Evolutionary conservation across 192 early-diverging fungal genomes (phyloP).

Genomic region (Coemansia sp.): DNA sequence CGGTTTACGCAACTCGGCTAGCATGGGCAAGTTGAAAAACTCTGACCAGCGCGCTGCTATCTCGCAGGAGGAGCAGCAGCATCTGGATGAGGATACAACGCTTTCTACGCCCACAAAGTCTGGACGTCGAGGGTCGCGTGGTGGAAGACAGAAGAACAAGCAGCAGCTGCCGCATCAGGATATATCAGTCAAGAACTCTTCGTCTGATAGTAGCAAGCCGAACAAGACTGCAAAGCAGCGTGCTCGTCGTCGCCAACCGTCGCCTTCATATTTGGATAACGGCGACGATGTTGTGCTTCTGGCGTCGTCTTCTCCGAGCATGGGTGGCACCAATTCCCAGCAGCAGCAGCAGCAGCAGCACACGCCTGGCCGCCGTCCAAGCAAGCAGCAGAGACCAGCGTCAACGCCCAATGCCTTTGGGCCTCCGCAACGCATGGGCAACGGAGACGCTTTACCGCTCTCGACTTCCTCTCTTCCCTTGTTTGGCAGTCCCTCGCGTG

Average conservation of each 20-base stretch:
- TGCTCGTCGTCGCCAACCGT: slow-evolving; percentile 20
- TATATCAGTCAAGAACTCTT: background rate
- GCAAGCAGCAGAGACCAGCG: slow-evolving; percentile 11
- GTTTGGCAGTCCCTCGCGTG: background rate
- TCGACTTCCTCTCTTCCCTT: background rate
- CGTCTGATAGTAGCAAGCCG: slow-evolving; percentile 3
- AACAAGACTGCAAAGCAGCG: slow-evolving; percentile 1
- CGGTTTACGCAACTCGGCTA: slow-evolving; percentile 4
- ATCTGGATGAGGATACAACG: background rate
- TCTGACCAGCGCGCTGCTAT: slow-evolving; percentile 24
- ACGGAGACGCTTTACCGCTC: background rate
- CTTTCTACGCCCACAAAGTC: slow-evolving; percentile 21
- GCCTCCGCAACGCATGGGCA: slow-evolving; percentile 8
- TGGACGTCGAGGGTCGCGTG: slow-evolving; percentile 4
- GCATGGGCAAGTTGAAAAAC: slow-evolving; percentile 37
- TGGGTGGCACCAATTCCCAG: slow-evolving; percentile 5
- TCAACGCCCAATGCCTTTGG: slow-evolving; percentile 5
- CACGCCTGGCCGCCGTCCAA: slow-evolving; percentile 16
- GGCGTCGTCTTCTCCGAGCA: slow-evolving; percentile 8
- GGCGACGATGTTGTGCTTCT: slow-evolving; percentile 2
- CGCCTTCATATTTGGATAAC: slow-evolving; percentile 7
- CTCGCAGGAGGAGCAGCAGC: background rate
- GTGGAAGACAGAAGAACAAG: slow-evolving; percentile 9
- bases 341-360: slow-evolving; percentile 14
- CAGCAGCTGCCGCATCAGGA: slow-evolving; percentile 5